Evolutionary conservation across 345 rosid species (phyloP).

Genomic region (Psidium guajava): DNA sequence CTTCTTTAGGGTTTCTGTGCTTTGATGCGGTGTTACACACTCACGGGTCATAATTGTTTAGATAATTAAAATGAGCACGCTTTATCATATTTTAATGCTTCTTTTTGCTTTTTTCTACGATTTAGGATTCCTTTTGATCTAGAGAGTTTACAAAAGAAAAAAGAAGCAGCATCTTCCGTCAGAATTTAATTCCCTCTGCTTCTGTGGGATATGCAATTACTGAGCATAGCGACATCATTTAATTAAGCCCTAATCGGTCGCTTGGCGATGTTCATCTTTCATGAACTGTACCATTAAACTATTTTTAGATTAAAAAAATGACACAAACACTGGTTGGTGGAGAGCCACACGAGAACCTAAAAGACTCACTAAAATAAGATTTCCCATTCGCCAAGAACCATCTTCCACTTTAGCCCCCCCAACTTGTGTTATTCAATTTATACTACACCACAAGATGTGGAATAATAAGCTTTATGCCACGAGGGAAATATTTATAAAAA

Average conservation of each 20-base stretch:
- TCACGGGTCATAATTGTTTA: background rate
- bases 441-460: background rate
- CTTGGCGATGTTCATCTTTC: background rate
- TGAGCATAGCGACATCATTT: background rate
- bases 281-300: background rate
- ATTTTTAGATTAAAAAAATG: background rate
- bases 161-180: background rate
- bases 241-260: background rate
- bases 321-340: background rate
- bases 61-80: background rate
- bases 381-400: background rate
- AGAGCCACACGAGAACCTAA: background rate
- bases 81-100: background rate
- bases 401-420: background rate
- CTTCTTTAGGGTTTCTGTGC: background rate
- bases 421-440: background rate
- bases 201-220: background rate
- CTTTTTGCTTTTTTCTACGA: background rate
- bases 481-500: background rate
- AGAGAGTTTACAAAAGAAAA: background rate
- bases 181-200: background rate
- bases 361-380: background rate
- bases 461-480: background rate
- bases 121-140: background rate
- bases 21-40: background rate